Evolutionary conservation across 1,284 basidiomycete species (phyloP), one percentile per base, ranked within the genome.

Genomic region (Ceratobasidium sp.): DNA sequence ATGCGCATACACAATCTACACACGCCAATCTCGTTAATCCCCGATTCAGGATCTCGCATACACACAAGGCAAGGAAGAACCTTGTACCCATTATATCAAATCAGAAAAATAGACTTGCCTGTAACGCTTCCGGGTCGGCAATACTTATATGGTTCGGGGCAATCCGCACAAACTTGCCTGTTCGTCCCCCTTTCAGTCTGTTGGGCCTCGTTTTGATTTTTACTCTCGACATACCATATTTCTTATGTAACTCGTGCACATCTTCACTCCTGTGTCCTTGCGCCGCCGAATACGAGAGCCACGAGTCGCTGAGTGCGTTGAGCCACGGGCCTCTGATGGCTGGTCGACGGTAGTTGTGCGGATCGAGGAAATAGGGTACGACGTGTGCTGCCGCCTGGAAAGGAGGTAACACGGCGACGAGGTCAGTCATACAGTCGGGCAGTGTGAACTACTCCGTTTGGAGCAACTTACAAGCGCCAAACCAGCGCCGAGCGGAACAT

Each of bases 91-190:
- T 70, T 49, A n/a, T n/a, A n/a, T n/a, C n/a, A n/a, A n/a, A n/a
- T n/a, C n/a, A n/a, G 73, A 70, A 69, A 69, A 79, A 71, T 80
- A 94, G 72, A 87, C 77, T 65, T 20, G 34, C 64, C 70, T 84
- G 85, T 25, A 95, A 83, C 0, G 92, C 93, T 0, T 86, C 86
- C 0, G 92, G 90, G 76, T 93, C 88, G 20, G 91, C 86, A 68
- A 96, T 84, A 2, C 92, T 94, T 27, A 94, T 80, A 75, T 95
- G 92, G 77, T 94, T 93, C 0, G 94, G 93, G 0, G 92, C 91
- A 70, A 96, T 81, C 72, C 94, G 90, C n/a, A 94, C 89, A 65
- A 94, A 83, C 1, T 85, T 85, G 45, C 92, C 92, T 92, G 70
- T 49, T 58, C 38, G 47, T 52, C 50, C 29, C 62, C 43, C 45